Evolutionary conservation across 768 basidiomycete species (phyloP).

Genomic region (Pulveroboletus sp.): DNA sequence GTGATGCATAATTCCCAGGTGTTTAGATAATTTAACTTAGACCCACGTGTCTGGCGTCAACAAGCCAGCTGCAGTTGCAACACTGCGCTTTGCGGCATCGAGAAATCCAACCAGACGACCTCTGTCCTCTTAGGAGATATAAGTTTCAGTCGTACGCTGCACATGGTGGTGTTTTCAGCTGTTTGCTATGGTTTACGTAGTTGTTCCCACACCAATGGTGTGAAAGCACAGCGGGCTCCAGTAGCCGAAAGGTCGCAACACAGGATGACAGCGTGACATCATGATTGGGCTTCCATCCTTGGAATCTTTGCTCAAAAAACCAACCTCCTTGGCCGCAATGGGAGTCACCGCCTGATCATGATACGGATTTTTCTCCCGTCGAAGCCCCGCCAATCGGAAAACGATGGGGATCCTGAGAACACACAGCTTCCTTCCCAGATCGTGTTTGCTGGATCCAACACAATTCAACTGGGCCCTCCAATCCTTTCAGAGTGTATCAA

Average conservation of each 20-base stretch:
- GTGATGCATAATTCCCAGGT: not conserved
- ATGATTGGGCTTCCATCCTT: too few species aligned
- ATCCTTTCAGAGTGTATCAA: too few species aligned
- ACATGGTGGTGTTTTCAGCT: not conserved
- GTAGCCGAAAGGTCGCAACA: not conserved
- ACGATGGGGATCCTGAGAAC: too few species aligned
- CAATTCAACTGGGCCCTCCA: too few species aligned
- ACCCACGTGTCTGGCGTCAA: not conserved
- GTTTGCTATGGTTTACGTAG: not conserved
- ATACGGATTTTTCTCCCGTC: too few species aligned
- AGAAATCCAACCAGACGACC: not conserved
- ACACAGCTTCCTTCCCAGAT: too few species aligned
- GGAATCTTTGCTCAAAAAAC: too few species aligned
- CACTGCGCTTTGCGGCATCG: not conserved
- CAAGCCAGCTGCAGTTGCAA: not conserved
- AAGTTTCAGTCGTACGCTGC: not conserved
- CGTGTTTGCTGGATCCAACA: too few species aligned
- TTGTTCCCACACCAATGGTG: slow-evolving; percentile 10
- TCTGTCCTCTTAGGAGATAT: not conserved
- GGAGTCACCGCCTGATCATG: too few species aligned
- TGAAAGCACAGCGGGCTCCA: too few species aligned
- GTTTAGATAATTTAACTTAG: not conserved
- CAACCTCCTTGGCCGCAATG: too few species aligned
- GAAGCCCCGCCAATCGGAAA: too few species aligned
- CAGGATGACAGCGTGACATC: not conserved